phyloP scores from a whole-genome alignment of 495 filamentous ascomycete genomes.

The Neurospora sp. region DNA sequence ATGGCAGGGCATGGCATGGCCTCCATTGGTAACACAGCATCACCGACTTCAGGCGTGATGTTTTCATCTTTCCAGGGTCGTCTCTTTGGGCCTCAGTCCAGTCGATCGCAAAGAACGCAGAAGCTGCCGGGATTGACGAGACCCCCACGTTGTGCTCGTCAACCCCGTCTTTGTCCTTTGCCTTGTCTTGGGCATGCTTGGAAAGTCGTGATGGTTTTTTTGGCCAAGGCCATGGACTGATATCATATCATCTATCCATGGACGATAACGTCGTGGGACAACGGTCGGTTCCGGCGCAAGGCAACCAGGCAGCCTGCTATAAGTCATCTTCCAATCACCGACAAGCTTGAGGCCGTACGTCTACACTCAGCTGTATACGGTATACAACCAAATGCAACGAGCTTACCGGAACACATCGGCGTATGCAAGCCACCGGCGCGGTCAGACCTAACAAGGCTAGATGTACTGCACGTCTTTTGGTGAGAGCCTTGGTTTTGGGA shows the following conservation, averaged over 20 bases:
- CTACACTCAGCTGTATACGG: background rate
- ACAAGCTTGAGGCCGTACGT: background rate
- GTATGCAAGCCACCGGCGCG: background rate
- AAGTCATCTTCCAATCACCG: background rate
- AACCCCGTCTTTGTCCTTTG: background rate
- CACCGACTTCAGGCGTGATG: background rate
- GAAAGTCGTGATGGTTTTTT: background rate
- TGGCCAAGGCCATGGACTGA: background rate
- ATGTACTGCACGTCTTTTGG: background rate
- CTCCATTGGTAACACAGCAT: background rate
- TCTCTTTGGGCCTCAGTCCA: background rate
- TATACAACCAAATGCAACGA: background rate
- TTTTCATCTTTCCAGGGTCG: background rate
- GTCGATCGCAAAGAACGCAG: background rate
- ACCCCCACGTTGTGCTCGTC: background rate
- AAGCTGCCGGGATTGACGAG: background rate
- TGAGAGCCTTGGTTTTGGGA: background rate
- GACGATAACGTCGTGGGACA: background rate
- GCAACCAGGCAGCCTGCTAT: background rate
- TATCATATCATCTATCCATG: background rate
- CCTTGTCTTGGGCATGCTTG: background rate
- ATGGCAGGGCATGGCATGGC: background rate
- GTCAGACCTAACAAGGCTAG: background rate
- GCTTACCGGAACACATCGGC: background rate
- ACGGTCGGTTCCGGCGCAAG: background rate